Base-by-base conservation (phyloP, 805 yeast species). In the Ogataea sp. region DNA sequence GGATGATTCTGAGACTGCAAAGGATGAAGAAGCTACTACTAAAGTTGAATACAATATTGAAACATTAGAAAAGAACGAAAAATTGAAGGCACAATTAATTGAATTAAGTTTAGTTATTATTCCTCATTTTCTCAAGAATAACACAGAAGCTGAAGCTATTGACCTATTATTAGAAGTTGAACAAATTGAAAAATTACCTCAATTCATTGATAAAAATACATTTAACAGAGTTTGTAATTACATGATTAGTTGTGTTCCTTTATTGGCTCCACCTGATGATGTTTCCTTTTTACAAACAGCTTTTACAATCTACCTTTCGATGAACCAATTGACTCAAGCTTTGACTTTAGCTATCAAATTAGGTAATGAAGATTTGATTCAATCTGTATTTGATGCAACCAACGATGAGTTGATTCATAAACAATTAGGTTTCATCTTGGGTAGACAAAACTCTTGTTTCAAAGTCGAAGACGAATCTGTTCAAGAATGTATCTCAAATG, bases 121-220 rank as follows among this genome's bases (percentile, higher is more conserved):
- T 30, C 96, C 96, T 29, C 83, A 80, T 53, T 90, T 93, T 65
- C 71, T 93, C 49, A 79, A 85, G 55, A 97, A 90, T 64, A 90
- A 93, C 57, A 97, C 96, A 32, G 98, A 93, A 63, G 96, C 96
- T 17, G 99, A 93, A 57, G 98, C 98, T 1, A 95, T 93, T 20
- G 99, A 93, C 63, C 67, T 93, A 49, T 70, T 93, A 46, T 69
- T 88, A 43, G 98, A 93, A 62, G 77, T 93, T 40, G 98, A 93
- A 62, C 69, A 78, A 39, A 83, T 93, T 49, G 95, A 85, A 52
- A 77, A 80, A 55, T 68, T 93, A 47, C 81, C 93, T 8, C 78
- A 80, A 48, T 86, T 75, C 57, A 94, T 89, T 39, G 97, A 93
- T 58, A 80, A 79, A 42, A 72, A 80, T 55, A 85, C 95, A 3